Evolutionary conservation across 495 filamentous ascomycete genomes (phyloP).

Genomic region (Podospora bellae-mahoneyi): DNA sequence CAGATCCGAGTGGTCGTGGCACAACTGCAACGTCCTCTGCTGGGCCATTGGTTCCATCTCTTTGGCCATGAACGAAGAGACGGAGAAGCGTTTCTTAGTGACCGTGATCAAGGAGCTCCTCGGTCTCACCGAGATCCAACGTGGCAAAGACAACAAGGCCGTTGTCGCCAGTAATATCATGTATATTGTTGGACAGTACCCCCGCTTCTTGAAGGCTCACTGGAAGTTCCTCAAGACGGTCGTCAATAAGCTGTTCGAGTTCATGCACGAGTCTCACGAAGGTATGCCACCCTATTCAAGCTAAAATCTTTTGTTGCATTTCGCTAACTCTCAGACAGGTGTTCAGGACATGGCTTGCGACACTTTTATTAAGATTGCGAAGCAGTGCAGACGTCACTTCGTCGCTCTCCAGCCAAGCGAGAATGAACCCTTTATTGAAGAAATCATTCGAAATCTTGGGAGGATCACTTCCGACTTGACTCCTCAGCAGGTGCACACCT

Average conservation of each 20-base stretch:
- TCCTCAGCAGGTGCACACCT: constrained; percentile 96
- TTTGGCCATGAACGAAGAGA: constrained; percentile 98
- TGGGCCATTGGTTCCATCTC: constrained; percentile 99
- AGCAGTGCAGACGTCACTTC: constrained; percentile 96
- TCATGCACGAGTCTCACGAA: constrained; percentile 99
- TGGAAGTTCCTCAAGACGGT: constrained; percentile 99
- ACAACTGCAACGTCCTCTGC: constrained; percentile 98
- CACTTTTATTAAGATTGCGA: constrained; percentile 99
- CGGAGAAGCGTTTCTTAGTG: constrained; percentile 95
- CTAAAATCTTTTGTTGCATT: background rate
- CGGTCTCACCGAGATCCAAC: constrained; percentile 98
- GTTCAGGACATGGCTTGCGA: constrained; percentile 99
- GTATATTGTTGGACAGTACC: constrained; percentile 99
- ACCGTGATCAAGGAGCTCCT: constrained; percentile 98
- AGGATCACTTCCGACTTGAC: constrained; percentile 93
- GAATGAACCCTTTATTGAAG: constrained; percentile 93
- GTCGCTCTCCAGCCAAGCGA: constrained; percentile 94
- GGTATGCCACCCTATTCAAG: constrained; percentile 46
- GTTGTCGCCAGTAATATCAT: constrained; percentile 99
- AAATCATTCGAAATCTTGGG: constrained; percentile 91
- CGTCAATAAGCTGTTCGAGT: constrained; percentile 99
- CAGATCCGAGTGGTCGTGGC: constrained; percentile 96
- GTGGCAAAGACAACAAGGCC: constrained; percentile 98
- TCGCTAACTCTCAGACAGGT: constrained; percentile 46
- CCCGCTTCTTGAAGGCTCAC: constrained; percentile 95